phyloP scores from a whole-genome alignment of 2,329 filamentous ascomycete species.

The Cladosporium velox region DNA sequence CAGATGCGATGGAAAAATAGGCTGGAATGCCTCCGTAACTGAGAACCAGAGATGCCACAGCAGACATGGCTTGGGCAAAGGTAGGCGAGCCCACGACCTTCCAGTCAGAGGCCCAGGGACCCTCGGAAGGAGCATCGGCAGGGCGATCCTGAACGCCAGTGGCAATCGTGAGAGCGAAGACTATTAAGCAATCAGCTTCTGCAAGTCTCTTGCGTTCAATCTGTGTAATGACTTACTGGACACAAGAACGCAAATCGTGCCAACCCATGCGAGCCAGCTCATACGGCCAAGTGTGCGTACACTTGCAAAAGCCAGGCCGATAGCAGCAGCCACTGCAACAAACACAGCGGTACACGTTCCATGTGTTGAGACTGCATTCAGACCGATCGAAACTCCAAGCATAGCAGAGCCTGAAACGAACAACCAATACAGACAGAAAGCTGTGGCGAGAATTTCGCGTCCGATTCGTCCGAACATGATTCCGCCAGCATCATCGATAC shows the following conservation, averaged over 20 bases:
- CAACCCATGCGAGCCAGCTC: conserved; percentile 42
- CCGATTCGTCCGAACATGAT: conserved; percentile 56
- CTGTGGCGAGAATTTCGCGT: conserved; percentile 48
- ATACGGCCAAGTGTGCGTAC: conserved; percentile 41
- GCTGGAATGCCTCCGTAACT: conserved; percentile 43
- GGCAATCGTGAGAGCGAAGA: conserved; percentile 39
- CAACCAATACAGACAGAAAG: conserved; percentile 16
- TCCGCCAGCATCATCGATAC: conserved; percentile 58
- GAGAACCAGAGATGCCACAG: conserved; percentile 37
- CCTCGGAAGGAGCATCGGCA: conserved; percentile 35
- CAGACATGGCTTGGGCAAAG: conserved; percentile 23
- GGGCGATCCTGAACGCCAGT: conserved; percentile 41
- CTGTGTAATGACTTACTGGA: conserved; percentile 20
- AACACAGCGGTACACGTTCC: conserved; percentile 45
- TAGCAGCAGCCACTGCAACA: conserved; percentile 44
- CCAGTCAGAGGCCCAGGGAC: conserved; percentile 35
- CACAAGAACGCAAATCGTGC: conserved; percentile 30
- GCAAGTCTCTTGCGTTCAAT: too few relatives aligned
- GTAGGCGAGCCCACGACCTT: conserved; percentile 29
- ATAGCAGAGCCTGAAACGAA: conserved; percentile 19
- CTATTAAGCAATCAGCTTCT: not conserved
- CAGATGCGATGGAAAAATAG: conserved; percentile 43
- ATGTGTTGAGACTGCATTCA: conserved; percentile 31
- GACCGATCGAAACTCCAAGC: conserved; percentile 14
- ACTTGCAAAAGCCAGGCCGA: conserved; percentile 41